Conservation (phyloP, 75 land plant genomes). For the Azolla pinnata region DNA sequence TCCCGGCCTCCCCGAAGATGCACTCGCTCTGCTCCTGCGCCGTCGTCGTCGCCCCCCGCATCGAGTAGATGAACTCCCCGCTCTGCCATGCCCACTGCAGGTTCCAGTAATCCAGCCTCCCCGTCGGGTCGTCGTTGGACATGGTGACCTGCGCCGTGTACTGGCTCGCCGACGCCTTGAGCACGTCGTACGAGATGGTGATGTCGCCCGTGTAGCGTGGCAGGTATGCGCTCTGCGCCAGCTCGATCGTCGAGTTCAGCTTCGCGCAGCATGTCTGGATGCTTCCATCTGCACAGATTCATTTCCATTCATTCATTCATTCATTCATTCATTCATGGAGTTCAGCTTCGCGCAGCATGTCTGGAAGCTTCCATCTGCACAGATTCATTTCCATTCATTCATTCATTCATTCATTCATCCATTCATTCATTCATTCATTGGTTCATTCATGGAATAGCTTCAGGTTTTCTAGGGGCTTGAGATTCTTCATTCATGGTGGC, state of each 20-base stretch:
- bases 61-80: constrained; percentile 66
- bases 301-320: too few species aligned
- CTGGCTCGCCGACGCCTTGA: constrained; percentile 37
- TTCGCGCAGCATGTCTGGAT: constrained; percentile 60
- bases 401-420: too few species aligned
- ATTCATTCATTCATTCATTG: too few species aligned
- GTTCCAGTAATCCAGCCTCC: constrained; percentile 82
- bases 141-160: constrained; percentile 75
- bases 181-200: constrained; percentile 54
- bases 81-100: constrained; percentile 83
- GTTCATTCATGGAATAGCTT: too few species aligned
- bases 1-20: constrained; percentile 47
- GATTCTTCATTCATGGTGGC: too few species aligned
- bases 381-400: too few species aligned
- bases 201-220: constrained; percentile 57
- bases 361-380: constrained; percentile 30
- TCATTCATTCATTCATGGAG: constrained; percentile 27
- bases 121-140: constrained; percentile 54
- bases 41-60: constrained; percentile 63
- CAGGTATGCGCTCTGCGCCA: constrained; percentile 13
- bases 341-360: constrained; percentile 50
- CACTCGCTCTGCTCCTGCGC: constrained; percentile 38
- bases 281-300: constrained; percentile 9
- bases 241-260: constrained; percentile 27
- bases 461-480: too few species aligned